Evolutionary conservation across 768 basidiomycete species (phyloP).

Genomic region (Suillus occidentalis): DNA sequence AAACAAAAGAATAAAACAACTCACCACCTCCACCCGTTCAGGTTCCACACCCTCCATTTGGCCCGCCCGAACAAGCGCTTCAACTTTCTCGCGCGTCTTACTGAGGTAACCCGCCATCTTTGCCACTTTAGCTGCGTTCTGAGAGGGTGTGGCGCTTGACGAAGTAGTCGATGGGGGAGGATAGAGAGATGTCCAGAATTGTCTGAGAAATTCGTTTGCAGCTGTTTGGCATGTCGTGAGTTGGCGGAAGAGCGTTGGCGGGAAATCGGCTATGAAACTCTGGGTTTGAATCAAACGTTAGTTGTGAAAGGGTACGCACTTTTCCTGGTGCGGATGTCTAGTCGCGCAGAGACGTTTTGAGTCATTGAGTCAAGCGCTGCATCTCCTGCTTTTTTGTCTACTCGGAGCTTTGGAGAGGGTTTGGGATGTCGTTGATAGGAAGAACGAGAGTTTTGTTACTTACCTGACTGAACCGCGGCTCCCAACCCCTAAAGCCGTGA

Average conservation of each 20-base stretch:
- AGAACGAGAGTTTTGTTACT: neutral
- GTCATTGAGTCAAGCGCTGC: constrained; percentile 75
- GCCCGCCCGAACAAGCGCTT: constrained; percentile 67
- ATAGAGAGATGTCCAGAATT: constrained; percentile 90
- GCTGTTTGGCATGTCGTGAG: constrained; percentile 91
- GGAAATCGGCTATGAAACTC: constrained; percentile 64
- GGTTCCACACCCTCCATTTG: constrained; percentile 63
- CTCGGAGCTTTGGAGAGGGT: constrained; percentile 48
- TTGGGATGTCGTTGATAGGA: neutral
- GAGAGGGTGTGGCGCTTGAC: constrained; percentile 54
- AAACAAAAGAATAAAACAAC: constrained; percentile 24
- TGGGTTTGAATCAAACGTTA: neutral
- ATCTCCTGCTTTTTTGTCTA: constrained; percentile 69
- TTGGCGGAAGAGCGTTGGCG: constrained; percentile 73
- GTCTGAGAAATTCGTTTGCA: constrained; percentile 93
- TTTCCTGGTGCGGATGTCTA: constrained; percentile 66
- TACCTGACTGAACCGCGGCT: constrained; percentile 56
- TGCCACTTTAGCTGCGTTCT: constrained; percentile 73
- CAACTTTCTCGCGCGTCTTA: constrained; percentile 80
- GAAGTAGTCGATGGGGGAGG: constrained; percentile 61
- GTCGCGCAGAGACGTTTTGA: constrained; percentile 68
- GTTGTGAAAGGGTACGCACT: constrained; percentile 41
- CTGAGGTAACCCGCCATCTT: constrained; percentile 87
- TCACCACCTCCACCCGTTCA: constrained; percentile 60
- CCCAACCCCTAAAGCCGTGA: constrained; percentile 55